Conservation (phyloP, 2,329 filamentous ascomycete species). For the Scedosporium minutisporum region DNA sequence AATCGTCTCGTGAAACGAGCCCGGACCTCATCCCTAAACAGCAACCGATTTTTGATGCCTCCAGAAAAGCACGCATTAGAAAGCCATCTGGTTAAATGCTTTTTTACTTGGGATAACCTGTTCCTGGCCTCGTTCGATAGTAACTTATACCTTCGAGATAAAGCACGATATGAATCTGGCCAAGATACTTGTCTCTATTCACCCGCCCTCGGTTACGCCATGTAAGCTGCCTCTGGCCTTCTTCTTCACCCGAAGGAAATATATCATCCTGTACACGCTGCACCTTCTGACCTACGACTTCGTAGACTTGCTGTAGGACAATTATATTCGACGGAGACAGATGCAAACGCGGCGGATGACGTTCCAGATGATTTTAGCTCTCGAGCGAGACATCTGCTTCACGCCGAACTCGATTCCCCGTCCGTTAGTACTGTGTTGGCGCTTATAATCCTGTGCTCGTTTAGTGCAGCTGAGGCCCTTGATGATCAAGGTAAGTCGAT, state of each 20-base stretch:
- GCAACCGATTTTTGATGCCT: background rate
- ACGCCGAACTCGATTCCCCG: background rate
- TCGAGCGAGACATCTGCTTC: background rate
- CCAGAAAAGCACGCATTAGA: background rate
- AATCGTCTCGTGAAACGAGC: background rate
- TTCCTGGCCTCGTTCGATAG: background rate
- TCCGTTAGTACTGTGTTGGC: slow-evolving; percentile 1
- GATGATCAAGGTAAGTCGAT: background rate
- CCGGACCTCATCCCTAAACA: too few relatives aligned
- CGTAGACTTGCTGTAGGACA: background rate
- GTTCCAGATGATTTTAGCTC: background rate
- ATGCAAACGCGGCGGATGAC: background rate
- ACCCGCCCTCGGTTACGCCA: slow-evolving; percentile 2
- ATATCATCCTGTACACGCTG: background rate
- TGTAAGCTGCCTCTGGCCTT: background rate
- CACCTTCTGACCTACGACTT: background rate
- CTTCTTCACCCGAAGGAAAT: background rate
- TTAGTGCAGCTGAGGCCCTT: background rate
- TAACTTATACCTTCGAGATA: slow-evolving; percentile 1
- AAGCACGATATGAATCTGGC: background rate
- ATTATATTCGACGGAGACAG: background rate
- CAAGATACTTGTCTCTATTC: background rate
- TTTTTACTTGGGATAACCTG: background rate
- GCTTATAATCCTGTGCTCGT: background rate
- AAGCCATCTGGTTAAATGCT: background rate